Conservation (phyloP, 2,329 filamentous ascomycete genomes). For the Sporothrix brasiliensis region DNA sequence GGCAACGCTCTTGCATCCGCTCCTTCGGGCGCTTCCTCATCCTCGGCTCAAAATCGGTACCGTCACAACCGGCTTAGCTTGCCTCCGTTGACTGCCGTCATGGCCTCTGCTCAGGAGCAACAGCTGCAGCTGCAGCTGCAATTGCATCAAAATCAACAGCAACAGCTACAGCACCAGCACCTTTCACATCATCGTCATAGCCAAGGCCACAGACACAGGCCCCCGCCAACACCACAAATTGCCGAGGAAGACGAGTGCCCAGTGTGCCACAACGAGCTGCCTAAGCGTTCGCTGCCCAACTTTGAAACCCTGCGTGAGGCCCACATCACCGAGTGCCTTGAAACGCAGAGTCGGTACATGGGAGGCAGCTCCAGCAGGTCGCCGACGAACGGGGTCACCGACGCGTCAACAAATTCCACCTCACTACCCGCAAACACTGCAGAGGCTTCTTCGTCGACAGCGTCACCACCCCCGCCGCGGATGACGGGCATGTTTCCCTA, state of each 20-base stretch:
- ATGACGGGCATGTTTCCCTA: slow-evolving; percentile 67
- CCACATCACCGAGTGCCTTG: slow-evolving; percentile 63
- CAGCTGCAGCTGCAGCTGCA: neutral
- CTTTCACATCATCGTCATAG: slow-evolving; percentile 37
- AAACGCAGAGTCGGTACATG: slow-evolving; percentile 55
- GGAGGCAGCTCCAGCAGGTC: slow-evolving; percentile 33
- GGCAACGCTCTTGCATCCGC: neutral
- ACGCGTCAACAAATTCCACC: slow-evolving; percentile 31
- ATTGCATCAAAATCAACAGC: slow-evolving; percentile 3
- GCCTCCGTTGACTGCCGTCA: slow-evolving; percentile 39
- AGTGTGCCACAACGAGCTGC: slow-evolving; percentile 72
- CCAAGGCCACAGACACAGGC: neutral
- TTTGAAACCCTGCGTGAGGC: slow-evolving; percentile 59
- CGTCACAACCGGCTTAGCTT: slow-evolving; percentile 35
- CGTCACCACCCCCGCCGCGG: slow-evolving; percentile 43
- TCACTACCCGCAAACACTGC: neutral
- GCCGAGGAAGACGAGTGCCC: slow-evolving; percentile 79
- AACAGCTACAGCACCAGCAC: slow-evolving; percentile 20
- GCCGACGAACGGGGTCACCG: slow-evolving; percentile 27
- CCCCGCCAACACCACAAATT: slow-evolving; percentile 43
- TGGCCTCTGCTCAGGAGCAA: neutral
- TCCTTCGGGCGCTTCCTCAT: slow-evolving; percentile 42
- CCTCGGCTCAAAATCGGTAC: slow-evolving; percentile 38
- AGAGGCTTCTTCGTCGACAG: slow-evolving; percentile 16
- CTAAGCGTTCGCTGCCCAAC: slow-evolving; percentile 57